These are phyloP conservation scores for Anethum foeniculum DNA, from an alignment of 140 eudicot species.

Conservation along the genomic window DNA sequence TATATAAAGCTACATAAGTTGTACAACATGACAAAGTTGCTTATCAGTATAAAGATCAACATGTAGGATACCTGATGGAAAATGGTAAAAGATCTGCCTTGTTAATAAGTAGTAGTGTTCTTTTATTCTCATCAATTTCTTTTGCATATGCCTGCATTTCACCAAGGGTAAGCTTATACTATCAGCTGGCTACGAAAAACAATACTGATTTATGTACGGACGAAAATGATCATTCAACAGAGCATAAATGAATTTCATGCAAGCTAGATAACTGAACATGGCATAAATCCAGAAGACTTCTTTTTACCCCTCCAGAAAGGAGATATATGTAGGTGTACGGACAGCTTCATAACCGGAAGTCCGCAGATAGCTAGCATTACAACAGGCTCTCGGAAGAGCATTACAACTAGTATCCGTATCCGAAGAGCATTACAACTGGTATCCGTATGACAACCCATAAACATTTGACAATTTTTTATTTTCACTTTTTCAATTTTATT, in stretches of 20 bases:
- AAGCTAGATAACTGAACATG: background rate
- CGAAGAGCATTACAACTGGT: background rate
- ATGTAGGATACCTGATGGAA: slow-evolving; percentile 41
- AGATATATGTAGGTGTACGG: background rate
- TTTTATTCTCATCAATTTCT: slow-evolving; percentile 78
- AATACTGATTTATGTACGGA: background rate
- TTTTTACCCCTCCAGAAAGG: background rate
- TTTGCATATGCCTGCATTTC: slow-evolving; percentile 73
- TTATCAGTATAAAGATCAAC: background rate
- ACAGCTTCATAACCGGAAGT: background rate
- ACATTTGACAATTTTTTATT: background rate
- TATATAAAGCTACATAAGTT: background rate
- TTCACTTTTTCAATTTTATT: background rate
- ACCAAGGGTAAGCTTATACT: background rate
- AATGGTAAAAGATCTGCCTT: slow-evolving; percentile 89
- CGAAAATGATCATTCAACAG: background rate
- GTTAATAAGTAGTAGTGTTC: slow-evolving; percentile 78
- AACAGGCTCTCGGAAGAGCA: background rate
- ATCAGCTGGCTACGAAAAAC: background rate
- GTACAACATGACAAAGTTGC: background rate
- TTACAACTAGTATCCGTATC: background rate
- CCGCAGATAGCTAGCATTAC: background rate
- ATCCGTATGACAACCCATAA: background rate
- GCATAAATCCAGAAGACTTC: background rate
- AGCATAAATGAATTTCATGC: background rate